Conservation (phyloP, 306 rosid species). For the Fragaria nilgerrensis region DNA sequence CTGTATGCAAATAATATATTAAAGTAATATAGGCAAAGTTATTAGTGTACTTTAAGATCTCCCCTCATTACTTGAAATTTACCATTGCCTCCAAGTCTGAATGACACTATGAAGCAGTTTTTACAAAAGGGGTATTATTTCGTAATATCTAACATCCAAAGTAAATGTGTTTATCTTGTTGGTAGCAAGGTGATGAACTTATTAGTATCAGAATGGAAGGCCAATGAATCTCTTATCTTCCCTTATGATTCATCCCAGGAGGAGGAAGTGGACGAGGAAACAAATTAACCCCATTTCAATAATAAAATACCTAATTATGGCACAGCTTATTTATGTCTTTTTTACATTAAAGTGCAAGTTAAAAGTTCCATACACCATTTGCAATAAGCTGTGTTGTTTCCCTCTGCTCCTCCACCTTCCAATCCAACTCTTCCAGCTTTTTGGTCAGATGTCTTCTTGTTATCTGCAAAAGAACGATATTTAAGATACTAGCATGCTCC, state of each 20-base stretch:
- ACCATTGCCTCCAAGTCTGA: conserved; percentile 4
- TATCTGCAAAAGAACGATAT: conserved; percentile 36
- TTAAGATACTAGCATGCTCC: conserved; percentile 10
- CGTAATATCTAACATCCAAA: conserved; percentile 9
- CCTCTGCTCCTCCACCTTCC: conserved; percentile 64
- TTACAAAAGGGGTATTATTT: conserved; percentile 11
- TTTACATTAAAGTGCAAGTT: background rate
- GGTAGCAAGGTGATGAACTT: conserved; percentile 11
- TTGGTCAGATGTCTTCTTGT: conserved; percentile 64
- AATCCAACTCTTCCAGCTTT: conserved; percentile 67
- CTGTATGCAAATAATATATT: conserved; percentile 31
- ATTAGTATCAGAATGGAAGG: background rate
- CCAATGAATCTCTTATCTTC: background rate
- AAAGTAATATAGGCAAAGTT: background rate
- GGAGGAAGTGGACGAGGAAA: background rate
- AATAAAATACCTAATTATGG: background rate
- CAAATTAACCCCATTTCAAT: background rate
- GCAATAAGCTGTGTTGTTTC: conserved; percentile 56
- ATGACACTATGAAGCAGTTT: conserved; percentile 10
- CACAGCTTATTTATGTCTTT: background rate
- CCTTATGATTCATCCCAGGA: conserved; percentile 5
- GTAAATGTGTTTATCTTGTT: background rate
- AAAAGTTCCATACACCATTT: conserved; percentile 48
- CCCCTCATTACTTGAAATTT: background rate
- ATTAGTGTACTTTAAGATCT: background rate